Percentiles rank a stretch among this genome's conserved stretches.
These are phyloP conservation scores for Funneliformis geosporum DNA, from an alignment of 192 early-diverging fungal genomes.

Conservation along the genomic window DNA sequence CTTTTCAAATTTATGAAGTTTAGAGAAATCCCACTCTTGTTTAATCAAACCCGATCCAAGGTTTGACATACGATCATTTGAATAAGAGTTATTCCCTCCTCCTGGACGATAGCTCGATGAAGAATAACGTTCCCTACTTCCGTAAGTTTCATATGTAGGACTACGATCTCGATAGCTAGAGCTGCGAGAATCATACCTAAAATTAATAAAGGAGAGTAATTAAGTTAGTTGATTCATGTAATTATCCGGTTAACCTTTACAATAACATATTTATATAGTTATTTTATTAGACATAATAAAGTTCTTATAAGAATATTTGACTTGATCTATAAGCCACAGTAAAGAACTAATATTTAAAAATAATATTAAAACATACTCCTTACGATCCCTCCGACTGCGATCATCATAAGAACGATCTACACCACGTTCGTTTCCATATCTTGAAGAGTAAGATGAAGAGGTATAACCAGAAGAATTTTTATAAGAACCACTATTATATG, in stretches of 20 bases:
- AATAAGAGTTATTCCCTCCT: constrained; percentile 45
- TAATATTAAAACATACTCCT: constrained; percentile 44
- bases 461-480: constrained; percentile 38
- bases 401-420: constrained; percentile 65
- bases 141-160: constrained; percentile 43
- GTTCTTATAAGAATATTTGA: not conserved
- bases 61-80: constrained; percentile 55
- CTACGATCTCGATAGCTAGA: constrained; percentile 57
- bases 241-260: not conserved
- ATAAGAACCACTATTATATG: constrained; percentile 34
- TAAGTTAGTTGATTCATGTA: not conserved
- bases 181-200: constrained; percentile 47
- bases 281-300: not conserved
- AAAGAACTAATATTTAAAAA: not conserved
- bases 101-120: constrained; percentile 38
- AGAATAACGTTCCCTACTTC: constrained; percentile 36
- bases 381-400: constrained; percentile 63
- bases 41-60: constrained; percentile 59
- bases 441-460: constrained; percentile 39
- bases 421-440: constrained; percentile 46
- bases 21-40: constrained; percentile 67
- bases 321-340: not conserved
- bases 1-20: constrained; percentile 86
- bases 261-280: not conserved
- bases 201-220: not conserved